These are phyloP conservation scores for Dorcoceras hygrometricum DNA, from an alignment of 257 asterid genomes.

Conservation along the genomic window DNA sequence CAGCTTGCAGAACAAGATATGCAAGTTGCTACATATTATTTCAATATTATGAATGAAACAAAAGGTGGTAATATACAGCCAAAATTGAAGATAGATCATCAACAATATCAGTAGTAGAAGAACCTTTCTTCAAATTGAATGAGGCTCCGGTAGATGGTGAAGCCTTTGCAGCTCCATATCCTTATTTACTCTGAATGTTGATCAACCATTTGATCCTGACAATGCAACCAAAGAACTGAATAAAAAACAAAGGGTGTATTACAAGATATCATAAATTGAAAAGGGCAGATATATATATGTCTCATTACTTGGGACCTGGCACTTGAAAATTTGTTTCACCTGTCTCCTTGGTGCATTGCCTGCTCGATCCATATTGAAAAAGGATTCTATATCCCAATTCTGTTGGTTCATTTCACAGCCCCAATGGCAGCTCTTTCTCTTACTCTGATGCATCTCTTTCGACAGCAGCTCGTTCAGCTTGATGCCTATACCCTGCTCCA, in stretches of 20 bases:
- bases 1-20: no score
- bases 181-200: conserved; percentile 60
- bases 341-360: conserved; percentile 84
- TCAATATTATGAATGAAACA: no score
- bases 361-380: conserved; percentile 80
- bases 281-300: conserved; percentile 13
- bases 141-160: conserved; percentile 57
- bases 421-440: conserved; percentile 45
- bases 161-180: conserved; percentile 59
- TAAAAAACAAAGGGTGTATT: conserved; percentile 5
- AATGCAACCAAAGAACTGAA: conserved; percentile 26
- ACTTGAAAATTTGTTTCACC: conserved; percentile 63
- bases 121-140: conserved; percentile 73
- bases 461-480: conserved; percentile 61
- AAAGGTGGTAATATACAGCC: no score
- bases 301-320: conserved; percentile 18
- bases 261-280: conserved; percentile 13
- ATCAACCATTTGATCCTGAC: conserved; percentile 69
- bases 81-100: no score
- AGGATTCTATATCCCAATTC: conserved; percentile 76
- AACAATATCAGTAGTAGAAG: conserved; percentile 68
- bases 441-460: conserved; percentile 60
- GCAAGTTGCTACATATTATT: no score
- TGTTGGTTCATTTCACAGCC: conserved; percentile 76
- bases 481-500: conserved; percentile 69